A percentile compares a stretch with the other conserved stretches of the same genome.
phyloP scores from a whole-genome alignment of 164 flowering plant species.

The Vitis vinifera region DNA sequence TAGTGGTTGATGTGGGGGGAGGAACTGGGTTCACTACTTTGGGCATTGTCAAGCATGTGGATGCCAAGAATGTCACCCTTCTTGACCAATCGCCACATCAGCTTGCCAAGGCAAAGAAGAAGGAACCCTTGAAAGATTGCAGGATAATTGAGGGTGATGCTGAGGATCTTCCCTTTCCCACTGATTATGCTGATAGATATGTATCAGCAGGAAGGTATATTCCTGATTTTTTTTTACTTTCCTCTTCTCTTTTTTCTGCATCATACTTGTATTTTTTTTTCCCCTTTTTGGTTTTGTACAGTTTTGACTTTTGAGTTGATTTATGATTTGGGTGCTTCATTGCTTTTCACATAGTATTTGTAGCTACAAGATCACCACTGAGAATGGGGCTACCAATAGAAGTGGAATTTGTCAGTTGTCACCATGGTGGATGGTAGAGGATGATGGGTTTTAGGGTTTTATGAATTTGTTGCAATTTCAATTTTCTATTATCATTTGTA shows the following conservation, averaged over 20 bases:
- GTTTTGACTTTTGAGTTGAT: neutral
- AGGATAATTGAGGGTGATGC: conserved; percentile 75
- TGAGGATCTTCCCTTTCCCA: conserved; percentile 69
- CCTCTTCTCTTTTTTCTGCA: neutral
- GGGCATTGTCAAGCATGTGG: conserved; percentile 75
- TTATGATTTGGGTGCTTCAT: neutral
- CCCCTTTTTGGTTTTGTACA: no score
- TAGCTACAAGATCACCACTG: no score
- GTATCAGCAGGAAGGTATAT: conserved; percentile 74
- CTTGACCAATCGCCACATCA: conserved; percentile 84
- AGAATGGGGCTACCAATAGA: no score
- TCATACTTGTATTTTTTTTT: neutral
- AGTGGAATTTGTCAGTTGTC: no score
- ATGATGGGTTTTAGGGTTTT: no score
- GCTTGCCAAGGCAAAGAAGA: conserved; percentile 80
- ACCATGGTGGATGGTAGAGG: no score
- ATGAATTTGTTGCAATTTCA: no score
- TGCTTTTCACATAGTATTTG: no score
- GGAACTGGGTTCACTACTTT: conserved; percentile 76
- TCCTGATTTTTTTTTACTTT: neutral
- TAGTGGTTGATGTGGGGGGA: conserved; percentile 78
- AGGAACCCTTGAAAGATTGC: conserved; percentile 66
- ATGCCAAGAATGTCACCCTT: conserved; percentile 75
- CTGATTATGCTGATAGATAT: conserved; percentile 76
- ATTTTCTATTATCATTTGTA: no score